A percentile compares a stretch with the other conserved stretches of the same genome.
phyloP scores from a whole-genome alignment of 1,284 basidiomycete species.

The Ustilago cynodontis region DNA sequence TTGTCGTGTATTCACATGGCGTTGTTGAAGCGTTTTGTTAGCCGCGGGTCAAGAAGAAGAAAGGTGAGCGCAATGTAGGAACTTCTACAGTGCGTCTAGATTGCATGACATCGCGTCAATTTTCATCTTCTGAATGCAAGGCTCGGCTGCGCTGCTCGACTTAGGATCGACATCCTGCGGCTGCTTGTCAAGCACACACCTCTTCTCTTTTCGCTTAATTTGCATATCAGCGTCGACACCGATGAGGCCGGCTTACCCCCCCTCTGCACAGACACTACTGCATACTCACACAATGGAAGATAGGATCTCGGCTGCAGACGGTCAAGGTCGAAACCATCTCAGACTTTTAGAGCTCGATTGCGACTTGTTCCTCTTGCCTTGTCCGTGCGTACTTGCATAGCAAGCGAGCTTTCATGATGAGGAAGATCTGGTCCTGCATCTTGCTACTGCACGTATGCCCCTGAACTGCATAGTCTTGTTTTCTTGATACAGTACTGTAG shows the following conservation, averaged over 20 bases:
- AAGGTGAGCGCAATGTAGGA: constrained; percentile 3
- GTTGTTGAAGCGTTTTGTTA: not conserved
- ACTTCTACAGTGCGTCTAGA: constrained; percentile 38
- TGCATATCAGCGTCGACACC: too few relatives aligned
- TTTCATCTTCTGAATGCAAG: constrained; percentile 5
- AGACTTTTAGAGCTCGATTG: not conserved
- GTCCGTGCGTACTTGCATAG: not conserved
- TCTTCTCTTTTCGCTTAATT: not conserved
- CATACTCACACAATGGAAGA: not conserved
- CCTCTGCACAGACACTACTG: constrained; percentile 15
- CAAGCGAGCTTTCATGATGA: constrained; percentile 1
- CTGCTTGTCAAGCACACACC: not conserved
- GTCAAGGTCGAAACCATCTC: not conserved
- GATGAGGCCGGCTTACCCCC: too few relatives aligned
- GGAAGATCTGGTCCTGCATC: constrained; percentile 10
- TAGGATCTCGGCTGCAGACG: not conserved
- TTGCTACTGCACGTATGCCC: not conserved
- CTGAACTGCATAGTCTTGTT: not conserved
- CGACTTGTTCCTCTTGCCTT: not conserved
- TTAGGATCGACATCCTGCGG: not conserved
- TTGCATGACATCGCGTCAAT: constrained; percentile 14
- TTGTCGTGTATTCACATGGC: not conserved
- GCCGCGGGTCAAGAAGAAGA: constrained; percentile 13
- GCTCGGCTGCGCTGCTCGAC: too few relatives aligned
- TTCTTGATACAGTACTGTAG: not conserved